Base-by-base conservation (phyloP, 352 stramenopile species). In the Saprolegnia parasitica region DNA sequence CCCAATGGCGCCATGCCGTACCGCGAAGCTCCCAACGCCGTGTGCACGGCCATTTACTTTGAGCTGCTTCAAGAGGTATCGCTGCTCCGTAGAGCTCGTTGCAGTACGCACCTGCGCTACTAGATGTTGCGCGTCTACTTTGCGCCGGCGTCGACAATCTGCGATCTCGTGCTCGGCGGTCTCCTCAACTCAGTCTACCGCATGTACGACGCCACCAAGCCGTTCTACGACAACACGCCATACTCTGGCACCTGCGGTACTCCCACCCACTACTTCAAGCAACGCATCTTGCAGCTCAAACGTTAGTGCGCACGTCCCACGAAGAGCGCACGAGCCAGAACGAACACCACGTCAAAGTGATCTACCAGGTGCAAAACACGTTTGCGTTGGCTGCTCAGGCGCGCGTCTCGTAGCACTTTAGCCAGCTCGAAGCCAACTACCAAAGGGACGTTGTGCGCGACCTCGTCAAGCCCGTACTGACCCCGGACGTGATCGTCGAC, bases 181-280 rank as follows among this genome's bases (percentile, higher is more conserved):
- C 71, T 92, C 3, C 76, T 79, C 32, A 88, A 92, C 68, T 89
- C 80, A 9, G 78, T 90, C 21, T 90, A 88, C 49, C 40, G 52
- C 0, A 66, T 68, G 6, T 92, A 85, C 68, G 78, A 87, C 40
- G 73, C 76, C 0, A 73, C 74, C 5, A 67, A 80, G 35, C 29
- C 54, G 5, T 78, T 70, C n/a, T 63, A 79, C 35, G 56, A 75
- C 6, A 76, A 89, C 16, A 57, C 72, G 32, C 78, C 83, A 52
- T 80, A 86, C 39, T 80, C 52, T 26, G 52, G 35, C 35, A n/a
- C 82, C 0, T 75, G 88, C 32, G 24, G 78, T 32, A 76, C 29
- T 2, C 29, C 2, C 29, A 35, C 29, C 29, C 0, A 52, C 32
- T 37, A 71, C 56, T 52, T 60, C 49, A 24, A 52, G 73, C 23